Evolutionary conservation across 139 green algal genomes (phyloP).

Genomic region (Desmodesmus armatus): DNA sequence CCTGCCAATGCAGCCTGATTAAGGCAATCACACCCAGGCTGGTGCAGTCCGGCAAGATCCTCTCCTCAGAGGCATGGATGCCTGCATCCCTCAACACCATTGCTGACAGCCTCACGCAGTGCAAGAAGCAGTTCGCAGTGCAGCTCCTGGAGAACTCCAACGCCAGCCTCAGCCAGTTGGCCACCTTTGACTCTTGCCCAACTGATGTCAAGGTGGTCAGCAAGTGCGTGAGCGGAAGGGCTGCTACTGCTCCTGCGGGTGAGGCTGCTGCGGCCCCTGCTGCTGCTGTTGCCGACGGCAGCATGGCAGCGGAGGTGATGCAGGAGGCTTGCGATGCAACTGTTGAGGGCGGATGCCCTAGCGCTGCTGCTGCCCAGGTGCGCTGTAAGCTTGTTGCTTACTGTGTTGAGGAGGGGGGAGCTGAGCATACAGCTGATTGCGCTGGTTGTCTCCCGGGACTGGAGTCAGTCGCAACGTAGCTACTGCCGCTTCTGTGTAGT

Average conservation of each 20-base stretch:
- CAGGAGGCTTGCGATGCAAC: neutral
- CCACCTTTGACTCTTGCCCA: neutral
- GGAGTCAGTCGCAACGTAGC: too few relatives aligned
- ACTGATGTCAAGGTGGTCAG: constrained; percentile 14
- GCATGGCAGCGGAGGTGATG: neutral
- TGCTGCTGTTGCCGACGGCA: neutral
- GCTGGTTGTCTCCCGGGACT: too few relatives aligned
- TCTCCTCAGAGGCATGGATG: neutral
- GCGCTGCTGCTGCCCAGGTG: too few relatives aligned
- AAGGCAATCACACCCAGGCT: constrained; percentile 10
- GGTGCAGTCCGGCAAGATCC: neutral
- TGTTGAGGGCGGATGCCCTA: too few relatives aligned
- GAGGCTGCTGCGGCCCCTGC: neutral
- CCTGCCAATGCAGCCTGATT: constrained; percentile 21
- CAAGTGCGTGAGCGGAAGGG: constrained; percentile 9
- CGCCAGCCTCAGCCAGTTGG: constrained; percentile 4
- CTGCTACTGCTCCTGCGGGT: too few relatives aligned
- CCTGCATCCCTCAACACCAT: neutral
- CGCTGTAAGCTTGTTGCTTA: too few relatives aligned
- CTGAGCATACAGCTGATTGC: too few relatives aligned
- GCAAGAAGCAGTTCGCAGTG: constrained; percentile 20
- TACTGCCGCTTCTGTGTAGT: too few relatives aligned
- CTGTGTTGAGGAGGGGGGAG: too few relatives aligned
- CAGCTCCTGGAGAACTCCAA: constrained; percentile 11
- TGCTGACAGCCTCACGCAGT: neutral